Evolutionary conservation across 2,329 filamentous ascomycete species (phyloP).

Genomic region (Podosphaera fusca): DNA sequence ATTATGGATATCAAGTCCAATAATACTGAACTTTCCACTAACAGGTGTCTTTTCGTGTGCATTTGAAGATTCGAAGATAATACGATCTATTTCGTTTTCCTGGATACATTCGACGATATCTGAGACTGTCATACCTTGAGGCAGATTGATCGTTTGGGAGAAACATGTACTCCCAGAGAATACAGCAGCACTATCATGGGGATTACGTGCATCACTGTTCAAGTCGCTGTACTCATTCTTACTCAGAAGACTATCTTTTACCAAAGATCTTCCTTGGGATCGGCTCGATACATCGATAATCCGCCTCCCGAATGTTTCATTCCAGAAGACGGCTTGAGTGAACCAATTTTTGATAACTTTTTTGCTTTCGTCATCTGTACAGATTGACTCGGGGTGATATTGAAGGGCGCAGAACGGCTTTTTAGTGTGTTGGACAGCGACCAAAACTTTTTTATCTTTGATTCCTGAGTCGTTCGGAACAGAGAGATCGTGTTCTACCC

Average conservation of each 20-base stretch:
- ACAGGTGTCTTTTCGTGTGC: slow-evolving; percentile 24
- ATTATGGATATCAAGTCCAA: slow-evolving; percentile 39
- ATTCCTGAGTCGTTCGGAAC: slow-evolving; percentile 10
- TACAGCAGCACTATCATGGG: slow-evolving; percentile 9
- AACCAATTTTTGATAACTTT: slow-evolving; percentile 40
- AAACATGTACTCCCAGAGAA: neutral
- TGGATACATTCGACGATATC: slow-evolving; percentile 26
- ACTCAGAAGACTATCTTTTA: slow-evolving; percentile 11
- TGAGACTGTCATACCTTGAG: slow-evolving; percentile 24
- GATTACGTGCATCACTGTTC: slow-evolving; percentile 15
- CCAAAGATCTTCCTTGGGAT: slow-evolving; percentile 9
- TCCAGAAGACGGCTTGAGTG: slow-evolving; percentile 25
- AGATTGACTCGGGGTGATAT: slow-evolving; percentile 49
- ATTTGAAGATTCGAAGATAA: slow-evolving; percentile 38
- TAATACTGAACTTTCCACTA: slow-evolving; percentile 46
- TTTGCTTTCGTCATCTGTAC: slow-evolving; percentile 32
- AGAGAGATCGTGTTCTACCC: slow-evolving; percentile 11
- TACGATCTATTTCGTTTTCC: slow-evolving; percentile 20
- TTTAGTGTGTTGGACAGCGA: slow-evolving; percentile 32
- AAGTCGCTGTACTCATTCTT: slow-evolving; percentile 6
- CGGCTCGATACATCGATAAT: slow-evolving; percentile 1
- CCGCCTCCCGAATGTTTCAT: slow-evolving; percentile 9
- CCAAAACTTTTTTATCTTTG: slow-evolving; percentile 23
- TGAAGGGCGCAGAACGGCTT: slow-evolving; percentile 48
- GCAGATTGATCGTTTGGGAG: slow-evolving; percentile 20